Evolutionary conservation across 169 alveolate genomes (phyloP).

Genomic region (Cystoisospora suis): DNA sequence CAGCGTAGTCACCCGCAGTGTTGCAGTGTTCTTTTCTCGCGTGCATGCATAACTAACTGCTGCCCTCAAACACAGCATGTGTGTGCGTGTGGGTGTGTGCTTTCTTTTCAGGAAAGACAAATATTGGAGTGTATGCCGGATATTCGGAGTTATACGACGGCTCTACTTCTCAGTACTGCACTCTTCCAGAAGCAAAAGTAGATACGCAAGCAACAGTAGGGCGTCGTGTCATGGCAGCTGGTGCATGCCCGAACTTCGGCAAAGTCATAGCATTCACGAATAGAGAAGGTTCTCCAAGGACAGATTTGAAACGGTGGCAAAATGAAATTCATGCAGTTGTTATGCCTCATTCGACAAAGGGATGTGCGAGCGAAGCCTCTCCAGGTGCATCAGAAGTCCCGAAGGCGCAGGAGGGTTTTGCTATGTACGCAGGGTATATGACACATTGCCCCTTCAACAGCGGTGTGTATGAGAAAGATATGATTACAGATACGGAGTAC

Average conservation of each 20-base stretch:
- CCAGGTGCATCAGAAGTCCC: slow-evolving; percentile 64
- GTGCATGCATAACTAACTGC: background rate
- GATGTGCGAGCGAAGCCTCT: slow-evolving; percentile 38
- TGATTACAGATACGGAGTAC: slow-evolving; percentile 57
- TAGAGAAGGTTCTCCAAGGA: slow-evolving; percentile 2
- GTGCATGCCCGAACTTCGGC: slow-evolving; percentile 69
- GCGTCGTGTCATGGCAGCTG: slow-evolving; percentile 58
- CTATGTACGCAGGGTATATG: slow-evolving; percentile 65
- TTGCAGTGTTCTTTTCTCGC: background rate
- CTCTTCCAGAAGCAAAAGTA: slow-evolving; percentile 20
- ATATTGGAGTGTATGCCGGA: slow-evolving; percentile 60
- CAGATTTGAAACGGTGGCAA: slow-evolving; percentile 44
- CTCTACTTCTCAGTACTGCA: slow-evolving; percentile 51
- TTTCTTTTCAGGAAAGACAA: slow-evolving; percentile 34
- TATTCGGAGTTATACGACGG: slow-evolving; percentile 59
- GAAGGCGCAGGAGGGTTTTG: slow-evolving; percentile 54
- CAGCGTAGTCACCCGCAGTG: background rate
- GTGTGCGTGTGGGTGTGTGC: background rate
- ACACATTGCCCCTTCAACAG: slow-evolving; percentile 62
- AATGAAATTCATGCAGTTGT: slow-evolving; percentile 65
- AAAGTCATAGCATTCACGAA: slow-evolving; percentile 65
- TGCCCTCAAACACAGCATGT: background rate
- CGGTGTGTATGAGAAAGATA: slow-evolving; percentile 52
- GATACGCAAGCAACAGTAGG: slow-evolving; percentile 56
- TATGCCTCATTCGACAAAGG: slow-evolving; percentile 55